Evolutionary conservation across 2,329 filamentous ascomycete genomes (phyloP), one percentile per base, ranked within the genome.

Genomic region (Dactylellina cionopaga): DNA sequence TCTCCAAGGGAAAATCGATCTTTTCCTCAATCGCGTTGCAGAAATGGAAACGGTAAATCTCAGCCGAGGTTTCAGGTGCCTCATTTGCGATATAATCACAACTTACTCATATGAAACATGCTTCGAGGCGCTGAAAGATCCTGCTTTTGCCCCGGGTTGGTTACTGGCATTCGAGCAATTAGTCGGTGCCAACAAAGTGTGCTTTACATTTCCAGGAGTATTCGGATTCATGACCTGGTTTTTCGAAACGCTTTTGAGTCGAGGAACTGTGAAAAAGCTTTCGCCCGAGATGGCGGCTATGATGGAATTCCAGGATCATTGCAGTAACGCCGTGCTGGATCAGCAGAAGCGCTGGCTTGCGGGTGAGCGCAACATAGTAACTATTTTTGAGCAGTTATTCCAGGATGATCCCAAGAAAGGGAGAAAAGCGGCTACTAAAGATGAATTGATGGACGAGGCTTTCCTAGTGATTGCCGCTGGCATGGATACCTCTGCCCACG

Each of bases 401-500:
- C 54, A 58, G 54, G 54, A 58, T 15, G 54, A 58, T 24, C 54
- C 39, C n/a, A 58, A 58, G 54, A 58, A 58, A 33, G 54, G 54
- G n/a, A 58, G 54, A 46, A 58, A 58, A 58, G 54, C 54, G 10
- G 54, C 37, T 44, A 58, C 24, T 31, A 58, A 58, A n/a, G 54
- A 44, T 46, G 37, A 58, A 31, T 31, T 62, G 35, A 19, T 13
- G 29, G 43, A 49, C 31, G 58, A 62, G 31, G 58, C 58, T 19
- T 52, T 62, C 43, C n/a, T 62, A 10, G 46, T 62, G 29, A 52
- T 62, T 25, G 58, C 43, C 7, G 58, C 58, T 35, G 58, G 58
- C 24, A 62, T 62, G 58, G 58, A 62, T 52, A 62, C 58, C 43
- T 49, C 58, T 41, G 58, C 43, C 29, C 58, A 62, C 44, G 46